Evolutionary conservation across 495 filamentous ascomycete species (phyloP), one percentile per base, ranked within the genome.

Genomic region (Hypoxylon rickii): DNA sequence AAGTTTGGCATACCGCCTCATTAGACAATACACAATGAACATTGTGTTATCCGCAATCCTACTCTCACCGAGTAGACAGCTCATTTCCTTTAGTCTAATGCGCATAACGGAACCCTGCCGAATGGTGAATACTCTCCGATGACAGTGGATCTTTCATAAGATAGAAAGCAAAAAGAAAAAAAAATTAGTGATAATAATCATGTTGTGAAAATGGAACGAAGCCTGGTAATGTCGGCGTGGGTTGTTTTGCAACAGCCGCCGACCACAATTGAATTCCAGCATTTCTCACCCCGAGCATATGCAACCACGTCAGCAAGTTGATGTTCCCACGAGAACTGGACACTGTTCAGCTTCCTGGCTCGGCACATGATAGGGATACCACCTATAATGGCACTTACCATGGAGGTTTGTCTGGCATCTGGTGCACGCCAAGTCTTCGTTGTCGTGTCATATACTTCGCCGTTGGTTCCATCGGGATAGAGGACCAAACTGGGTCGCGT

Each of bases 391-490:
- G 44, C 24, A 51, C 57, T 46, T 51, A 65, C 61, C 12, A 44
- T 51, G 8, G 44, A n/a, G n/a, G 16, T 40, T 26, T 51, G 58
- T 13, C 33, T 42, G 12, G 42, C 61, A 17, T 42, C 55, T 2
- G 70, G 70, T 46, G 69, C 65, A 64, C 75, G 78, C 85, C 86
- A 89, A 51, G 64, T 68, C 67, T 86, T 79, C 3, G 79, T 84
- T 0, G 59, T 66, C 4, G 84, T 81, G 64, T 89, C 80, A 64
- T 89, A 89, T 6, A 81, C 73, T 68, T 86, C 80, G 2, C 84
- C 85, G 32, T 82, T 81, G 12, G 86, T 86, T 1, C 84, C 85
- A 70, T 89, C 86, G 2, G 86, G 86, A 69, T 87, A 89, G 38
- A 87, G 49, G 33, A 88, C 80, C 45, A 89, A 62, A 49, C 62